phyloP scores from a whole-genome alignment of 345 rosid species.

The Tarenaya hassleriana region DNA sequence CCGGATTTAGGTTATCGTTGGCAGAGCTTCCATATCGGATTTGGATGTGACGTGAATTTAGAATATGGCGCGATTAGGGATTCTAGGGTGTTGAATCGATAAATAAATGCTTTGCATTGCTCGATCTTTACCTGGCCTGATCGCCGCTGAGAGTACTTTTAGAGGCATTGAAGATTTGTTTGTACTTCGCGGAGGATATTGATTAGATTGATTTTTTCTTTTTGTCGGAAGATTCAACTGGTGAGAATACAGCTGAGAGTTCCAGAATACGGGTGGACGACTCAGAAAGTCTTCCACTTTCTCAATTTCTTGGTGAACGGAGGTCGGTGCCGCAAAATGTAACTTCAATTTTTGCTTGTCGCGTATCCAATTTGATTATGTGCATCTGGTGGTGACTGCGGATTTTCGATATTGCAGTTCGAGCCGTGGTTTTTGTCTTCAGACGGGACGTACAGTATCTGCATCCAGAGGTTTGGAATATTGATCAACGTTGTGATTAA shows the following conservation, averaged over 20 bases:
- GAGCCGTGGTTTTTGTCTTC: slow-evolving; percentile 61
- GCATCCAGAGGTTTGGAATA: slow-evolving; percentile 43
- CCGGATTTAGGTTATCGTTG: background rate
- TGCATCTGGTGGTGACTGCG: background rate
- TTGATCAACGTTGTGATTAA: background rate
- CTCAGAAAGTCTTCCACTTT: slow-evolving; percentile 90
- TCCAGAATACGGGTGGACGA: slow-evolving; percentile 96
- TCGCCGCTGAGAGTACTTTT: background rate
- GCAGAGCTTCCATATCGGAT: background rate
- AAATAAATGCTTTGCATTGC: background rate
- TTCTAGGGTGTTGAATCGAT: background rate
- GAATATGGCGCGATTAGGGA: slow-evolving; percentile 2
- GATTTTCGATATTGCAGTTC: slow-evolving; percentile 39
- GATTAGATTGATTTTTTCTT: slow-evolving; percentile 2
- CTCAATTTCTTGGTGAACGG: slow-evolving; percentile 88
- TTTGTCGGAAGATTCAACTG: slow-evolving; percentile 57
- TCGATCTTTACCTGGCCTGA: background rate
- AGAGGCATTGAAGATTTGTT: background rate
- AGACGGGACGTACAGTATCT: slow-evolving; percentile 56
- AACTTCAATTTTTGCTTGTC: background rate
- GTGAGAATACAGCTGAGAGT: slow-evolving; percentile 82
- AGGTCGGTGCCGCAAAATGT: slow-evolving; percentile 39
- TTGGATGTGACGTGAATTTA: background rate
- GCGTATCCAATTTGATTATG: background rate
- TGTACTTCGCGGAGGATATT: background rate